Conservation (phyloP, 192 early-diverging fungal species). For the Coemansia sp. region DNA sequence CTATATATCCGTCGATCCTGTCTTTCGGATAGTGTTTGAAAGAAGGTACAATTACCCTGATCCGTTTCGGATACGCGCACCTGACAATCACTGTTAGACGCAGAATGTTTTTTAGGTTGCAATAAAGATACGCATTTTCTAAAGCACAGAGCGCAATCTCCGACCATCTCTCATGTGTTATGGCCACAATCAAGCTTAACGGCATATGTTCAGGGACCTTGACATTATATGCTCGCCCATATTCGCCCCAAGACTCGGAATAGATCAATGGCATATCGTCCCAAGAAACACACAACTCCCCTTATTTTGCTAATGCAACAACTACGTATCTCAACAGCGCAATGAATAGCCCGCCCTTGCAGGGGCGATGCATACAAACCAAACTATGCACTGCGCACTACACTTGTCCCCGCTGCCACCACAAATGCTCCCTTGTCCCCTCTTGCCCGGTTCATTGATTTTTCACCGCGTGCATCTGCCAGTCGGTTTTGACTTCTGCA, state of each 20-base stretch:
- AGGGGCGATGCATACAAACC: slow-evolving; percentile 6
- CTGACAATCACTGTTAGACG: not conserved
- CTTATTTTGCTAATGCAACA: not conserved
- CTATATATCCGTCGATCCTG: slow-evolving; percentile 3
- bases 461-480: not conserved
- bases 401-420: slow-evolving; percentile 5
- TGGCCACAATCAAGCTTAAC: not conserved
- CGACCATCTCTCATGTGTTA: not conserved
- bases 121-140: not conserved
- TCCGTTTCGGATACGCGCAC: slow-evolving; percentile 2
- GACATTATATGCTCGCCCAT: not conserved
- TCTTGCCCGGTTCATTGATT: not conserved
- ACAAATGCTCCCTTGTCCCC: not conserved
- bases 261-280: not conserved
- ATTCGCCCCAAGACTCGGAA: not conserved
- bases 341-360: slow-evolving; percentile 8
- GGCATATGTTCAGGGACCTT: slow-evolving; percentile 1
- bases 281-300: not conserved
- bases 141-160: not conserved
- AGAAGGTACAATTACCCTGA: slow-evolving; percentile 1
- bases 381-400: not conserved
- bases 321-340: not conserved
- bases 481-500: not conserved
- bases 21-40: slow-evolving; percentile 2
- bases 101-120: not conserved